phyloP scores from a whole-genome alignment of 2,329 filamentous ascomycete genomes.

The Sclerotinia nivalis region DNA sequence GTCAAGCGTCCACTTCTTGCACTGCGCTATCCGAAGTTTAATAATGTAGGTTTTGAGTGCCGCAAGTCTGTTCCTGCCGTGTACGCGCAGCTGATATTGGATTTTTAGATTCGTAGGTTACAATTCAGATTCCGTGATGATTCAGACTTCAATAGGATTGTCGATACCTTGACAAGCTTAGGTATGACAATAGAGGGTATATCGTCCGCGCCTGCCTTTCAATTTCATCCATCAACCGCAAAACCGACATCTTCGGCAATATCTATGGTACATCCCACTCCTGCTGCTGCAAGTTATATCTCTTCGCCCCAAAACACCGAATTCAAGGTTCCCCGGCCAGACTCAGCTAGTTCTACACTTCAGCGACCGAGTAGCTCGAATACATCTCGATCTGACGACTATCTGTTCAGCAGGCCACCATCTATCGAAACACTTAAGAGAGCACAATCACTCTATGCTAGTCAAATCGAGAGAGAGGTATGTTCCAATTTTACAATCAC shows the following conservation, averaged over 20 bases:
- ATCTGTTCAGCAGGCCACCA: constrained; percentile 15
- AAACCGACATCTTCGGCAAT: not conserved
- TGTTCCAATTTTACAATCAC: not conserved
- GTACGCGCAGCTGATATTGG: not conserved
- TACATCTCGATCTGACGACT: not conserved
- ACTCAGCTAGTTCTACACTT: constrained; percentile 23
- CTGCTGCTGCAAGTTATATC: not conserved
- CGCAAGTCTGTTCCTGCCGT: not conserved
- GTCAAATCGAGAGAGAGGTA: constrained; percentile 32
- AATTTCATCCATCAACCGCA: constrained; percentile 8
- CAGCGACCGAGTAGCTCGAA: constrained; percentile 17
- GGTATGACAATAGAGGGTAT: constrained; percentile 38
- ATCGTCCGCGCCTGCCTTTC: constrained; percentile 15
- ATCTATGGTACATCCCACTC: not conserved
- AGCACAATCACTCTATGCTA: constrained; percentile 25
- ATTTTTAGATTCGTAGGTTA: constrained; percentile 45
- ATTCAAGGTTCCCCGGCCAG: constrained; percentile 33
- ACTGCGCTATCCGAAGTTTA: constrained; percentile 41
- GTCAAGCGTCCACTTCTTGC: constrained; percentile 41
- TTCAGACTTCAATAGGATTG: constrained; percentile 40
- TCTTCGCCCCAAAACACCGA: constrained; percentile 17
- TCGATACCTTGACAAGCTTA: constrained; percentile 39
- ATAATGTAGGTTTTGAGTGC: constrained; percentile 31
- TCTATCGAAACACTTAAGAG: constrained; percentile 8
- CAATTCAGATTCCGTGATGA: constrained; percentile 47